Evolutionary conservation across 2,329 filamentous ascomycete genomes (phyloP).

Genomic region (Clonostachys rhizophaga): DNA sequence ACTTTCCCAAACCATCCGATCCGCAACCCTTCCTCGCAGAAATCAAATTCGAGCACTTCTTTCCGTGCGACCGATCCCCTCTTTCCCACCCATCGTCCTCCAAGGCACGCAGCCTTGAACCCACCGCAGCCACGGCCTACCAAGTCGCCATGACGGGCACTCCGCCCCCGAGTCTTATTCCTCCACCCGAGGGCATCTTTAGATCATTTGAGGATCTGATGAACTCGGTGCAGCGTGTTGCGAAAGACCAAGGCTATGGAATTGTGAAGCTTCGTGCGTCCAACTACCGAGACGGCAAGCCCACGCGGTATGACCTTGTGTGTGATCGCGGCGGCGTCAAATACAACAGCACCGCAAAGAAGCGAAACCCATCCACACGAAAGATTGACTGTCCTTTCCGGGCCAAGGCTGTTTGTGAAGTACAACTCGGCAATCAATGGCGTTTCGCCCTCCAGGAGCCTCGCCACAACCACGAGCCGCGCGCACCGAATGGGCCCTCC

Average conservation of each 20-base stretch:
- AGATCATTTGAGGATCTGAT: conserved; percentile 55
- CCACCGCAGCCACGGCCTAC: conserved; percentile 19
- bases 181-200: conserved; percentile 57
- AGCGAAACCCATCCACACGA: conserved; percentile 58
- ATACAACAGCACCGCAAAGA: conserved; percentile 61
- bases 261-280: conserved; percentile 59
- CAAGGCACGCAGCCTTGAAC: conserved; percentile 5
- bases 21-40: background rate
- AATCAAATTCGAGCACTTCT: background rate
- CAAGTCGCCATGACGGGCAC: conserved; percentile 38
- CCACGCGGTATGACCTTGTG: conserved; percentile 58
- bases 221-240: conserved; percentile 51
- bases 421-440: conserved; percentile 59
- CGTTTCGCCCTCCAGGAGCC: conserved; percentile 57
- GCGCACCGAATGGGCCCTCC: conserved; percentile 45
- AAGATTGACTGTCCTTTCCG: conserved; percentile 62
- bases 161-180: conserved; percentile 40
- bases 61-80: background rate
- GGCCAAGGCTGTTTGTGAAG: conserved; percentile 60
- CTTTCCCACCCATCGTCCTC: conserved; percentile 12
- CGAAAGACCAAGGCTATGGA: conserved; percentile 58
- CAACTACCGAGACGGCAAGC: conserved; percentile 59
- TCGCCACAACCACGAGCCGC: conserved; percentile 59
- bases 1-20: background rate
- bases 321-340: conserved; percentile 61